A percentile compares a stretch with the other conserved stretches of the same genome.
phyloP scores from a whole-genome alignment of 495 filamentous ascomycete genomes.

The Aspergillus indologenus region DNA sequence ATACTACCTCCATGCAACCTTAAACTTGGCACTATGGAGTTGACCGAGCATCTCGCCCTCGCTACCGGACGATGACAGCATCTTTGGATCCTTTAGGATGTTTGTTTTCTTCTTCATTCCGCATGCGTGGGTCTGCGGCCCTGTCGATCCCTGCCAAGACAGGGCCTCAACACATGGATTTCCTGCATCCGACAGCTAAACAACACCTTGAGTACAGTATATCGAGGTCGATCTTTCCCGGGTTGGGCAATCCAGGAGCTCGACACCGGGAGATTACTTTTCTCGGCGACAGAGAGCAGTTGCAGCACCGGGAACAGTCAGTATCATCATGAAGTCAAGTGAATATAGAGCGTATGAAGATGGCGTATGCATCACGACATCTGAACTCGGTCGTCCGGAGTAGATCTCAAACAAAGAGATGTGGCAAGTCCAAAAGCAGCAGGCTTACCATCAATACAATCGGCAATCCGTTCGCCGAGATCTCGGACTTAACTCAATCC shows the following conservation, averaged over 20 bases:
- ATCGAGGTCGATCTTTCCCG: not conserved
- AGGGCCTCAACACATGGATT: not conserved
- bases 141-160: not conserved
- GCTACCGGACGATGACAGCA: not conserved
- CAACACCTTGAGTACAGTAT: not conserved
- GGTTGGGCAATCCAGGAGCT: not conserved
- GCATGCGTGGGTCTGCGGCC: not conserved
- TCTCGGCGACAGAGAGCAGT: not conserved
- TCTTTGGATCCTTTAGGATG: not conserved
- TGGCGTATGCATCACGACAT: not conserved
- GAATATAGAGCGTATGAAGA: not conserved
- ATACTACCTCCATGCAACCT: not conserved
- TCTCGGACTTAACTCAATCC: not conserved
- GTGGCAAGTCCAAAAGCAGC: not conserved
- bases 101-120: not conserved
- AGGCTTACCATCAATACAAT: not conserved
- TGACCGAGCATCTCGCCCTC: not conserved
- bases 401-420: not conserved
- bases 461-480: not conserved
- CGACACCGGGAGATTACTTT: not conserved
- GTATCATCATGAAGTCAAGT: not conserved
- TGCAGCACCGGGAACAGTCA: not conserved
- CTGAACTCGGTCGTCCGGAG: not conserved
- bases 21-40: not conserved
- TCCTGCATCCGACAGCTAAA: not conserved